Percentiles rank a stretch among this genome's conserved stretches.
phyloP scores from a whole-genome alignment of 306 rosid genomes.

The Dalbergia oliveri region DNA sequence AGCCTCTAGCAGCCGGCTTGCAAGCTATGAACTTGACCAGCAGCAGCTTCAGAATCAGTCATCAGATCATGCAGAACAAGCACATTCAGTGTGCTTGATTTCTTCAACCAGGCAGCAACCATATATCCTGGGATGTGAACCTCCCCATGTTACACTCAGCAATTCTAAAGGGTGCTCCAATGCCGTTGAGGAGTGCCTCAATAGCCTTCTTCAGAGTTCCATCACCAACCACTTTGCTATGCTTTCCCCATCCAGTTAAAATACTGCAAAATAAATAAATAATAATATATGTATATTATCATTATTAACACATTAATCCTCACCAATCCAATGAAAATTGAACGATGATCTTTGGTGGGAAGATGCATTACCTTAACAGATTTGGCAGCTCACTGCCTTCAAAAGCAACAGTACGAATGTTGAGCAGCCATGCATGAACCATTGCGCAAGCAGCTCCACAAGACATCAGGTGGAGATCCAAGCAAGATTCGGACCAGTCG shows the following conservation, averaged over 20 bases:
- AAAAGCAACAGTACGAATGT: conserved; percentile 62
- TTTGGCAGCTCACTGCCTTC: conserved; percentile 78
- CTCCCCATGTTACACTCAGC: conserved; percentile 81
- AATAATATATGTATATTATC: background rate
- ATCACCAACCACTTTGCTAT: conserved; percentile 88
- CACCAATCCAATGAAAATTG: conserved; percentile 16
- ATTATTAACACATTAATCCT: conserved; percentile 2
- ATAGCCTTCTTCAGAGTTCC: conserved; percentile 73
- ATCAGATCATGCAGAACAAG: conserved; percentile 77
- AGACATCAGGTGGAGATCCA: conserved; percentile 93
- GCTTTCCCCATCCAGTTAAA: conserved; percentile 98
- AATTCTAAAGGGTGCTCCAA: conserved; percentile 84
- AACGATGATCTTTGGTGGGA: background rate
- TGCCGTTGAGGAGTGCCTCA: conserved; percentile 72
- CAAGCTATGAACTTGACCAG: conserved; percentile 48
- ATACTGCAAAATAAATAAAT: conserved; percentile 60
- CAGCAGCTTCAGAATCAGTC: conserved; percentile 45
- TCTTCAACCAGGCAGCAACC: conserved; percentile 79
- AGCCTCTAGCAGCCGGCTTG: background rate
- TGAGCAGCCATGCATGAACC: conserved; percentile 92
- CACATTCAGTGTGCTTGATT: conserved; percentile 66
- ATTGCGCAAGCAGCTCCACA: conserved; percentile 96
- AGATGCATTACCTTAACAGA: conserved; percentile 63
- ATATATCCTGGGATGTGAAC: conserved; percentile 71
- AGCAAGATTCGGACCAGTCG: conserved; percentile 75